phyloP scores from a whole-genome alignment of 768 basidiomycete genomes.

The Lactifluus echinatus region DNA sequence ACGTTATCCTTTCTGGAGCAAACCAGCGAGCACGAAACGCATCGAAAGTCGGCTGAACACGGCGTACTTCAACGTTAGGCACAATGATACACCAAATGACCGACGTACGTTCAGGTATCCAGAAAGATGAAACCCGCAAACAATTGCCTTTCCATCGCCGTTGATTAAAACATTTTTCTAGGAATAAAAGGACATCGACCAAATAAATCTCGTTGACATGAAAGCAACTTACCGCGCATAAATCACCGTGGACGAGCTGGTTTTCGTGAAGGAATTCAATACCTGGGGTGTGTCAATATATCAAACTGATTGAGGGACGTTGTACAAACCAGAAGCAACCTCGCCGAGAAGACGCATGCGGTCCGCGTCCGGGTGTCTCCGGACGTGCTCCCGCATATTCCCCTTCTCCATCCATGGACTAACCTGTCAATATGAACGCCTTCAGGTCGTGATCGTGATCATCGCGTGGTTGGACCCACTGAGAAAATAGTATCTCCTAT shows the following conservation, averaged over 20 bases:
- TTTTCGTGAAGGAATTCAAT: constrained; percentile 17
- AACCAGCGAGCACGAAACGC: constrained; percentile 7
- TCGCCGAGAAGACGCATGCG: constrained; percentile 33
- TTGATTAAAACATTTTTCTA: constrained; percentile 41
- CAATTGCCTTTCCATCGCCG: constrained; percentile 30
- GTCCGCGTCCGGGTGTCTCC: constrained; percentile 27
- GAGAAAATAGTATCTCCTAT: constrained; percentile 23
- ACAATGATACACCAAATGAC: neutral
- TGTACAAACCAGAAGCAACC: constrained; percentile 30
- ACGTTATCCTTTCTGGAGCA: constrained; percentile 7
- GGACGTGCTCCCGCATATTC: constrained; percentile 31
- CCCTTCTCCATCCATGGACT: constrained; percentile 41
- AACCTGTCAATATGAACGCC: constrained; percentile 26
- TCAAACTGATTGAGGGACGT: neutral
- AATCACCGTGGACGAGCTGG: constrained; percentile 18
- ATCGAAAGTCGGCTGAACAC: constrained; percentile 25
- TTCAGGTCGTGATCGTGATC: neutral
- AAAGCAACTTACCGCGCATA: constrained; percentile 20
- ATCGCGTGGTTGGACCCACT: neutral
- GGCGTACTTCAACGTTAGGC: neutral
- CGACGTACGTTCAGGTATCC: neutral
- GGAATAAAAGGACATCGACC: neutral
- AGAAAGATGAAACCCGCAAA: constrained; percentile 41
- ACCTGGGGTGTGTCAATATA: constrained; percentile 7
- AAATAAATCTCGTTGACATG: neutral